Conservation (phyloP, 805 yeast species). For the Schizosaccharomyces osmophilus region DNA sequence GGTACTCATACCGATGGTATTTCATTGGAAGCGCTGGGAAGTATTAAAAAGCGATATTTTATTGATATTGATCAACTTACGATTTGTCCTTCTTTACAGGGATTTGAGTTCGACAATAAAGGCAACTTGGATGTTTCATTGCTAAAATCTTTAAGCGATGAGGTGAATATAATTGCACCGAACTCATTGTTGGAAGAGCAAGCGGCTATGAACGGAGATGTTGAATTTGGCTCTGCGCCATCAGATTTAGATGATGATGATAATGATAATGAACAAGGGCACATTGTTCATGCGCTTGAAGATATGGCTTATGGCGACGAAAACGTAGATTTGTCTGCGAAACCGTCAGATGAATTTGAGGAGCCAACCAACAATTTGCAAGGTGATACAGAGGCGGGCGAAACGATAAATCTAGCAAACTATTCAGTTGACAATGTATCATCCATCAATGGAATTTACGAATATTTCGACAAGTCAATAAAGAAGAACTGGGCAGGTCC, state of each 20-base stretch:
- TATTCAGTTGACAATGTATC: neutral
- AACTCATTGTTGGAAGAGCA: conserved; percentile 13
- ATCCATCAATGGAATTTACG: conserved; percentile 23
- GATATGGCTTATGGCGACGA: neutral
- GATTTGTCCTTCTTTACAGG: conserved; percentile 50
- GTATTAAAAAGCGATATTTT: conserved; percentile 5
- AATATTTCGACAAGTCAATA: conserved; percentile 56
- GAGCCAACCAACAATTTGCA: neutral
- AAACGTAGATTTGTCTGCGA: neutral
- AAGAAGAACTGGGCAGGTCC: conserved; percentile 64
- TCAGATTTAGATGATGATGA: conserved; percentile 10
- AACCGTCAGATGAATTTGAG: neutral
- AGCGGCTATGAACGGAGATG: conserved; percentile 11
- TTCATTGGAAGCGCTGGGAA: conserved; percentile 9
- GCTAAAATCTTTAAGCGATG: conserved; percentile 5
- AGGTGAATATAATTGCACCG: neutral
- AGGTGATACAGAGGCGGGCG: neutral
- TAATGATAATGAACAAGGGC: conserved; percentile 3
- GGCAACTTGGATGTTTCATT: conserved; percentile 5
- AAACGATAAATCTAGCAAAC: neutral
- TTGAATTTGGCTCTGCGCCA: conserved; percentile 9
- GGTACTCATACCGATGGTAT: conserved; percentile 4
- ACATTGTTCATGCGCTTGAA: conserved; percentile 1
- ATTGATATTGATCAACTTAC: conserved; percentile 7
- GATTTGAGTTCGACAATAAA: conserved; percentile 11